phyloP scores from a whole-genome alignment of 768 basidiomycete genomes.

The Serpula lacrymans region DNA sequence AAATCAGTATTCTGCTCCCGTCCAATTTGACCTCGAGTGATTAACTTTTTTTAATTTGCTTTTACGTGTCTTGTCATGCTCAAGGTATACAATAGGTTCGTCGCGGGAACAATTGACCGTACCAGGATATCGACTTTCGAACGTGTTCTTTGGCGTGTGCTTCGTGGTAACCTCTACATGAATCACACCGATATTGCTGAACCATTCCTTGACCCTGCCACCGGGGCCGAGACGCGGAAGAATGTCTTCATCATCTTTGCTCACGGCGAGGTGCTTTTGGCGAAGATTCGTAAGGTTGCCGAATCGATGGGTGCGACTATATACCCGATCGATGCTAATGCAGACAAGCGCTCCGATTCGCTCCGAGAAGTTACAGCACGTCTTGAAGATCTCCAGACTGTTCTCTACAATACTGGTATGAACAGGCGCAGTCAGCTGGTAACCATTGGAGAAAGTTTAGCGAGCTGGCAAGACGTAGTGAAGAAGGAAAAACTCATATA shows the following conservation, averaged over 20 bases:
- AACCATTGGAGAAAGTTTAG: constrained; percentile 79
- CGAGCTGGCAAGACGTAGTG: constrained; percentile 92
- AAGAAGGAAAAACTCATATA: constrained; percentile 95
- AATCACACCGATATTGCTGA: constrained; percentile 95
- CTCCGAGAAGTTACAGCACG: constrained; percentile 85
- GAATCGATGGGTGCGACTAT: constrained; percentile 99
- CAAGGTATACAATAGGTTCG: constrained; percentile 56
- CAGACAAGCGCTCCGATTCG: constrained; percentile 87
- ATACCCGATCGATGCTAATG: constrained; percentile 93
- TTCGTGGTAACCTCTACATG: constrained; percentile 98
- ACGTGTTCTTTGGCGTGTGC: constrained; percentile 95
- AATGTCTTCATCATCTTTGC: constrained; percentile 99
- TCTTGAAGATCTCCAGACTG: constrained; percentile 86
- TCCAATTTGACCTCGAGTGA: constrained; percentile 88
- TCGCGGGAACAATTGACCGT: constrained; percentile 95
- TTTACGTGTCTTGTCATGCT: neutral
- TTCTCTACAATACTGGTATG: constrained; percentile 84
- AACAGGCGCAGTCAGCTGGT: constrained; percentile 81
- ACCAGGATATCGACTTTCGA: constrained; percentile 90
- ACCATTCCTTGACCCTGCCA: constrained; percentile 85
- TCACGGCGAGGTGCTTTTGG: constrained; percentile 86
- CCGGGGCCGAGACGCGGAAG: constrained; percentile 84
- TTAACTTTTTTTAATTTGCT: constrained; percentile 18
- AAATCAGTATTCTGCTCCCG: constrained; percentile 47
- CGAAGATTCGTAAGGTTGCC: constrained; percentile 97